Evolutionary conservation across 768 basidiomycete genomes (phyloP).

Genomic region (Neoboletus subvelutipes): DNA sequence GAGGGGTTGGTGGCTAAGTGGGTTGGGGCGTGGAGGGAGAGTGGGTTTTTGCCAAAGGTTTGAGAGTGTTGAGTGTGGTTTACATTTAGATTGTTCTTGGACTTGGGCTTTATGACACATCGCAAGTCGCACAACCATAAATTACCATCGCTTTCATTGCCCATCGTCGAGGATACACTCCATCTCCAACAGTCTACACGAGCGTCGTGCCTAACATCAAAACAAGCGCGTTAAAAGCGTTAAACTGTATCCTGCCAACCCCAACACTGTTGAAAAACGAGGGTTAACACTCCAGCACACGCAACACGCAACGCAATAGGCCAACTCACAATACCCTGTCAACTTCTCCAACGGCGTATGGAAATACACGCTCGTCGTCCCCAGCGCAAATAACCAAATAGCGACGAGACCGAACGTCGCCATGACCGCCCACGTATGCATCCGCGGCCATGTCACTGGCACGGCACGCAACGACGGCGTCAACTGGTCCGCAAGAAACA

Average conservation of each 20-base stretch:
- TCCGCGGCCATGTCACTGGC: slow-evolving; percentile 36
- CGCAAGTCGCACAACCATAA: background rate
- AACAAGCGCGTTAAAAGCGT: slow-evolving; percentile 32
- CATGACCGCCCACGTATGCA: slow-evolving; percentile 49
- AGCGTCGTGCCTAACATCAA: slow-evolving; percentile 5
- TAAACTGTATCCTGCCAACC: slow-evolving; percentile 35
- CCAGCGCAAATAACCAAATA: slow-evolving; percentile 71
- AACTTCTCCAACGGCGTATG: slow-evolving; percentile 87
- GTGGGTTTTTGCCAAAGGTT: slow-evolving; percentile 33
- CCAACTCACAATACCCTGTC: slow-evolving; percentile 73
- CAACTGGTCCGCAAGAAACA: slow-evolving; percentile 81
- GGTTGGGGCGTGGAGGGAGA: slow-evolving; percentile 42
- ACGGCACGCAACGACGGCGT: slow-evolving; percentile 46
- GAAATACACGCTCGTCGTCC: slow-evolving; percentile 87
- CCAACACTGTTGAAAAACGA: slow-evolving; percentile 33
- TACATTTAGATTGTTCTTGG: background rate
- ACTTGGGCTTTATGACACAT: no score
- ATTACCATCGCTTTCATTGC: background rate
- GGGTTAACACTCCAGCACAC: slow-evolving; percentile 1
- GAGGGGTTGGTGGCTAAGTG: slow-evolving; percentile 40
- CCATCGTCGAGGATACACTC: background rate
- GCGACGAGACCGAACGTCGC: slow-evolving; percentile 48
- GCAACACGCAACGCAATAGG: background rate
- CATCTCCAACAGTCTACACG: background rate
- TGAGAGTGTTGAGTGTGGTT: background rate